A percentile compares a stretch with the other conserved stretches of the same genome.
Evolutionary conservation across 2,329 filamentous ascomycete species (phyloP).

Genomic region (Xylariales sp.): DNA sequence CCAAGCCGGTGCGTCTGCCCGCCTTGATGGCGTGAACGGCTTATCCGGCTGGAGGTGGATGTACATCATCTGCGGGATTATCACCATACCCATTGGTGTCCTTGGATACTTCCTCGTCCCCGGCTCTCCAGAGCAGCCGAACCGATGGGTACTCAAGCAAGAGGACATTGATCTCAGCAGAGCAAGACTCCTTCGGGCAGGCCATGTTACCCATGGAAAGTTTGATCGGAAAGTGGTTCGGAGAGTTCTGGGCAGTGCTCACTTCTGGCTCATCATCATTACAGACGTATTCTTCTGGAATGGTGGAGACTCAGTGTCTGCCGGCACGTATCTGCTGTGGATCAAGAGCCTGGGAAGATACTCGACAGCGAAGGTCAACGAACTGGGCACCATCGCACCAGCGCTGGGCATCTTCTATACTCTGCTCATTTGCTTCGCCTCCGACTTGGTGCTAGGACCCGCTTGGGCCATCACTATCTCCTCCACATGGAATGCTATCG

Average conservation of each 20-base stretch:
- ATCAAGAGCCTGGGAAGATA: slow-evolving; percentile 49
- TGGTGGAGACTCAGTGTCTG: slow-evolving; percentile 35
- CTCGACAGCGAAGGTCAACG: slow-evolving; percentile 39
- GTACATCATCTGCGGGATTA: slow-evolving; percentile 45
- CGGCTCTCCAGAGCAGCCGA: slow-evolving; percentile 29
- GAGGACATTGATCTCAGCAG: slow-evolving; percentile 41
- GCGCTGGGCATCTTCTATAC: slow-evolving; percentile 53
- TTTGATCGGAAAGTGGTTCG: slow-evolving; percentile 17
- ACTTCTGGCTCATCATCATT: slow-evolving; percentile 46
- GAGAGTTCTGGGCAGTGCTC: slow-evolving; percentile 31
- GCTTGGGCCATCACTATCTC: slow-evolving; percentile 50
- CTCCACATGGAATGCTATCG: slow-evolving; percentile 44
- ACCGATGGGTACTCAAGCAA: slow-evolving; percentile 12
- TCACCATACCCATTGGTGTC: slow-evolving; percentile 44
- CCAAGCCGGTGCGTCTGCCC: slow-evolving; percentile 44
- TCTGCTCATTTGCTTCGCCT: slow-evolving; percentile 47
- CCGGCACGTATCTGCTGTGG: slow-evolving; percentile 51
- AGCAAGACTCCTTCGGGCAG: slow-evolving; percentile 37
- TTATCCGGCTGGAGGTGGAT: slow-evolving; percentile 18
- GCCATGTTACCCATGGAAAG: slow-evolving; percentile 14
- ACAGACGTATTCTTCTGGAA: slow-evolving; percentile 56
- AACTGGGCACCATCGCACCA: slow-evolving; percentile 46
- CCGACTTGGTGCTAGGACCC: slow-evolving; percentile 46
- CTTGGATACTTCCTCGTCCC: slow-evolving; percentile 40
- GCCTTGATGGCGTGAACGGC: slow-evolving; percentile 39